Conservation (phyloP, 2,329 filamentous ascomycete genomes). For the Neopestalotiopsis rosae region DNA sequence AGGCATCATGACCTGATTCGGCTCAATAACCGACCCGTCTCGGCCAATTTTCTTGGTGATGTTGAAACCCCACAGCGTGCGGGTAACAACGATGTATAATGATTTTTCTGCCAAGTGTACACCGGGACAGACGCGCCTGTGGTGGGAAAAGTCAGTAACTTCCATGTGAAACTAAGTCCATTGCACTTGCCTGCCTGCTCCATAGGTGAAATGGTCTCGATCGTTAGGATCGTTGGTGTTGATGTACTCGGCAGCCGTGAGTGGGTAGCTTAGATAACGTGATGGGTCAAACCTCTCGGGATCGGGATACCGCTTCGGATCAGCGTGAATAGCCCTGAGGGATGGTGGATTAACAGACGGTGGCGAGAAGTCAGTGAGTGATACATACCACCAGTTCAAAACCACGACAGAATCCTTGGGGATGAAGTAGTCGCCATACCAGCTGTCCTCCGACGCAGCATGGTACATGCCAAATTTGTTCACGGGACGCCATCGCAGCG, state of each 20-base stretch:
- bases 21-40: neutral
- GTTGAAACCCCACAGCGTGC: slow-evolving; percentile 7
- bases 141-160: neutral
- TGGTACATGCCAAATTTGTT: slow-evolving; percentile 4
- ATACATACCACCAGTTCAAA: slow-evolving; percentile 9
- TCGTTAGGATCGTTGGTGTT: neutral
- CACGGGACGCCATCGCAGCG: neutral
- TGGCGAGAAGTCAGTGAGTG: neutral
- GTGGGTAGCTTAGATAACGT: neutral
- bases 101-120: slow-evolving; percentile 9
- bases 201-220: slow-evolving; percentile 9
- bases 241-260: slow-evolving; percentile 4
- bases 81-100: neutral
- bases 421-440: slow-evolving; percentile 11
- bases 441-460: neutral
- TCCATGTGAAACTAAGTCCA: neutral
- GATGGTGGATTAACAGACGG: neutral
- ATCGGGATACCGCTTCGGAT: neutral
- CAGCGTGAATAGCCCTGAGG: slow-evolving; percentile 7
- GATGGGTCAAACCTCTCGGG: slow-evolving; percentile 1
- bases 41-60: neutral
- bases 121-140: neutral
- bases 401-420: slow-evolving; percentile 10
- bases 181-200: neutral
- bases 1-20: neutral